phyloP scores from a whole-genome alignment of 306 rosid genomes.

The Spatholobus suberectus region DNA sequence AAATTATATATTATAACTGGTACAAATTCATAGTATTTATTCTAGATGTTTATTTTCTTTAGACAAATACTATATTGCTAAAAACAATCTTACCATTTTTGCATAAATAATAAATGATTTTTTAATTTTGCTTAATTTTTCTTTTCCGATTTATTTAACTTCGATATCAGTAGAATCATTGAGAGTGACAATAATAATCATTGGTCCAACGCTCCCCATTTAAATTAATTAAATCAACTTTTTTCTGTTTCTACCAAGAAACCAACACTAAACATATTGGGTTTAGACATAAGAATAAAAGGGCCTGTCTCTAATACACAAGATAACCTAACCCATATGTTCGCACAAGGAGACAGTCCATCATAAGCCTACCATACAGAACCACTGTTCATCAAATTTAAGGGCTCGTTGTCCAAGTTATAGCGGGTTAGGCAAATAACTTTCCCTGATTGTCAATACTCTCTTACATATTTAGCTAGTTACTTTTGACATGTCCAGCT shows the following conservation, averaged over 20 bases:
- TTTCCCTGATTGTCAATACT: constrained; percentile 12
- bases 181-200: constrained; percentile 1
- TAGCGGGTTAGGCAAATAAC: constrained; percentile 34
- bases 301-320: not conserved
- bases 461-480: not conserved
- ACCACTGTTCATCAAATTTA: constrained; percentile 21
- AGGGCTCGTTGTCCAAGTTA: constrained; percentile 22
- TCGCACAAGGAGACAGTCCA: constrained; percentile 13
- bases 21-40: no score
- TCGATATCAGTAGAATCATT: not conserved
- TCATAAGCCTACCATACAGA: not conserved
- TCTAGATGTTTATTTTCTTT: no score
- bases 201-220: not conserved
- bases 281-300: not conserved
- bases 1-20: no score
- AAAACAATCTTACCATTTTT: no score
- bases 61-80: no score
- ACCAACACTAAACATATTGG: not conserved
- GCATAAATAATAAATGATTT: not conserved
- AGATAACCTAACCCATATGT: constrained; percentile 30
- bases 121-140: not conserved
- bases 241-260: constrained; percentile 24
- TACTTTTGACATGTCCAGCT: constrained; percentile 31
- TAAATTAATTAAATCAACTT: not conserved
- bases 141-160: not conserved